Evolutionary conservation across 2,329 filamentous ascomycete species (phyloP).

Genomic region (Fusarium keratoplasticum): DNA sequence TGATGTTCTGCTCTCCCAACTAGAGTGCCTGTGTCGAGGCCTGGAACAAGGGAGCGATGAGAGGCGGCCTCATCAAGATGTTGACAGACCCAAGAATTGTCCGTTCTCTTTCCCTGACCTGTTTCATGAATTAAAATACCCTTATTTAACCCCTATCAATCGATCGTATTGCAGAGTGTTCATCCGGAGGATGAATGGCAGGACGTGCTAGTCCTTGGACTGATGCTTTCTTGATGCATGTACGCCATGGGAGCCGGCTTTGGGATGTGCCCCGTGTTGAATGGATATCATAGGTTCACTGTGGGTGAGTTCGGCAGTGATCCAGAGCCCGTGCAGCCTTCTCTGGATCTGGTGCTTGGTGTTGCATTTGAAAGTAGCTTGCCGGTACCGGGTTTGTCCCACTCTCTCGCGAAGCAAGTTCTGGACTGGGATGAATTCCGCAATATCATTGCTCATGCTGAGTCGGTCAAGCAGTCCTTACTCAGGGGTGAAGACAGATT

Average conservation of each 20-base stretch:
- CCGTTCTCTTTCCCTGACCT: not conserved
- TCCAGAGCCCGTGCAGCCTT: not conserved
- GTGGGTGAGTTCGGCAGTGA: not conserved
- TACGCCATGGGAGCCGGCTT: slow-evolving; percentile 68
- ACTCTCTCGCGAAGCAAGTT: not conserved
- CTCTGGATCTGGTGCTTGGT: not conserved
- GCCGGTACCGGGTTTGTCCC: not conserved
- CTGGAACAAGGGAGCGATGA: too few species aligned
- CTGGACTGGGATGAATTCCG: not conserved
- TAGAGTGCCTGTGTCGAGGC: not conserved
- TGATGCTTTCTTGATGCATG: slow-evolving; percentile 69
- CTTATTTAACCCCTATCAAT: slow-evolving; percentile 61
- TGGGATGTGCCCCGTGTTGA: slow-evolving; percentile 31
- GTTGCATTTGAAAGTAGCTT: not conserved
- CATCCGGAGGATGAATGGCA: slow-evolving; percentile 46
- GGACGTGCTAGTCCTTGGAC: slow-evolving; percentile 55
- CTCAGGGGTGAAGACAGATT: not conserved
- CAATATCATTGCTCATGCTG: not conserved
- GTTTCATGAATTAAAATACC: not conserved
- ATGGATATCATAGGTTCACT: not conserved
- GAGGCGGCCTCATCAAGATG: not conserved
- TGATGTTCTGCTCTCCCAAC: not conserved
- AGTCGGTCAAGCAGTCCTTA: not conserved
- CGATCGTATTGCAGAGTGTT: slow-evolving; percentile 61
- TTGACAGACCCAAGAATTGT: not conserved